phyloP scores from a whole-genome alignment of 139 green algal species.

The Chloropicon primus region DNA sequence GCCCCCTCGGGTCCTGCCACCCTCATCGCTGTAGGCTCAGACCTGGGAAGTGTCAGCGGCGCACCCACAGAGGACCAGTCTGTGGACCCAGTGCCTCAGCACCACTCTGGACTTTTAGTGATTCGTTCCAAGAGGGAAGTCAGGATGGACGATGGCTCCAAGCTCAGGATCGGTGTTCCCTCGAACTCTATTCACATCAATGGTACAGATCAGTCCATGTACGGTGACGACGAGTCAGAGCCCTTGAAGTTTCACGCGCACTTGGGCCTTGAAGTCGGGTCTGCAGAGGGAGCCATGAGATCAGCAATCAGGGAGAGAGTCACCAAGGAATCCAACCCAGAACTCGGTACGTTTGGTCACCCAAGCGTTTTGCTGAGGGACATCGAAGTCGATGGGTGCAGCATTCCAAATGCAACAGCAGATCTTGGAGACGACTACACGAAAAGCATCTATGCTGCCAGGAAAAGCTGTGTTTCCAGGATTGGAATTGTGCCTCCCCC shows the following conservation, averaged over 20 bases:
- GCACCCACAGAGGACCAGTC: neutral
- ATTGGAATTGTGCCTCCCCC: conserved; percentile 1
- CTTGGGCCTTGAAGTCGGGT: neutral
- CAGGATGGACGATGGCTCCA: neutral
- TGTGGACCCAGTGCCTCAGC: neutral
- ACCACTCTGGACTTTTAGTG: conserved; percentile 4
- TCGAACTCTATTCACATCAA: neutral
- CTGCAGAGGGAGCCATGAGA: neutral
- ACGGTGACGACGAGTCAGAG: neutral
- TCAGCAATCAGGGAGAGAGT: neutral
- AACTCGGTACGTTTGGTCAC: neutral
- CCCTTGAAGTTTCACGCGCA: neutral
- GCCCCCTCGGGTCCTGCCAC: neutral
- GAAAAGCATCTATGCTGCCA: neutral
- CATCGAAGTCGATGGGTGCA: conserved; percentile 15
- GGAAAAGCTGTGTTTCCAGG: conserved; percentile 5
- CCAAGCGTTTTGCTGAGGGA: conserved; percentile 3
- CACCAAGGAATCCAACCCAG: neutral
- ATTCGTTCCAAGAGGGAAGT: conserved; percentile 7
- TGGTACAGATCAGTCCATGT: conserved; percentile 1
- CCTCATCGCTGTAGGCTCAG: conserved; percentile 1
- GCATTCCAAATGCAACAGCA: neutral
- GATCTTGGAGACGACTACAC: neutral
- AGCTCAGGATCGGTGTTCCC: neutral
- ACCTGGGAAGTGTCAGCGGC: neutral